A percentile compares a stretch with the other conserved stretches of the same genome.
These are phyloP conservation scores for Triticum aestivum DNA, from an alignment of 176 grass and related monocot genomes.

Conservation along the genomic window DNA sequence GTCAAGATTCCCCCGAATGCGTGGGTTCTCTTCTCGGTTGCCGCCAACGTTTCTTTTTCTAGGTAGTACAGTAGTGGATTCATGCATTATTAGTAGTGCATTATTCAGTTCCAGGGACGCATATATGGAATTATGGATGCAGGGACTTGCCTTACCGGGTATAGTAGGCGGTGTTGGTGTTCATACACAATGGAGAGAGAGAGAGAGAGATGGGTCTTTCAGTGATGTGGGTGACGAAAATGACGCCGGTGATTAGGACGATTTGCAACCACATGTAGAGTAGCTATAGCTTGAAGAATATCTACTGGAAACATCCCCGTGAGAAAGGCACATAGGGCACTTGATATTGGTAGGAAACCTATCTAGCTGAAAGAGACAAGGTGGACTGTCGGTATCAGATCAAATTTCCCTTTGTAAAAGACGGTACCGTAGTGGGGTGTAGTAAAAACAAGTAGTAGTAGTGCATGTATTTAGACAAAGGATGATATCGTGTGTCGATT, in stretches of 20 bases:
- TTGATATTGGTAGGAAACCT: constrained; percentile 29
- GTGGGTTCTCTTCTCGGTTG: constrained; percentile 29
- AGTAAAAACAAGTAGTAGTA: constrained; percentile 13
- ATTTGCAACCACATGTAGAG: constrained; percentile 4
- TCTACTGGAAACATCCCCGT: not conserved
- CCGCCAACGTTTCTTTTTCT: not conserved
- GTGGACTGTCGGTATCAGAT: constrained; percentile 40
- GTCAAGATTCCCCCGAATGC: constrained; percentile 69
- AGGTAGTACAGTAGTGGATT: constrained; percentile 23
- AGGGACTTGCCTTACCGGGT: not conserved
- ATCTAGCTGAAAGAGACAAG: constrained; percentile 33
- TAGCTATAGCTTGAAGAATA: not conserved
- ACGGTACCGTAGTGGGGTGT: not conserved
- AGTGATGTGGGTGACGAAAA: constrained; percentile 27
- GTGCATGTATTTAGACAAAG: not conserved
- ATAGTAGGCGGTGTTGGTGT: not conserved
- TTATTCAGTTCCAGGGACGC: not conserved
- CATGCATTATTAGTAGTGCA: constrained; percentile 33
- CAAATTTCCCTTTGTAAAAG: constrained; percentile 15
- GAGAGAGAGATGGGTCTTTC: not conserved
- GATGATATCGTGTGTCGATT: not conserved
- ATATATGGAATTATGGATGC: not conserved
- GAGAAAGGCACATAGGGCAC: constrained; percentile 24
- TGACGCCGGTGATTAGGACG: constrained; percentile 29
- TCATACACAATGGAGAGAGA: not conserved